Base-by-base conservation (phyloP, 352 stramenopile genomes). In the Lagenidium giganteum region DNA sequence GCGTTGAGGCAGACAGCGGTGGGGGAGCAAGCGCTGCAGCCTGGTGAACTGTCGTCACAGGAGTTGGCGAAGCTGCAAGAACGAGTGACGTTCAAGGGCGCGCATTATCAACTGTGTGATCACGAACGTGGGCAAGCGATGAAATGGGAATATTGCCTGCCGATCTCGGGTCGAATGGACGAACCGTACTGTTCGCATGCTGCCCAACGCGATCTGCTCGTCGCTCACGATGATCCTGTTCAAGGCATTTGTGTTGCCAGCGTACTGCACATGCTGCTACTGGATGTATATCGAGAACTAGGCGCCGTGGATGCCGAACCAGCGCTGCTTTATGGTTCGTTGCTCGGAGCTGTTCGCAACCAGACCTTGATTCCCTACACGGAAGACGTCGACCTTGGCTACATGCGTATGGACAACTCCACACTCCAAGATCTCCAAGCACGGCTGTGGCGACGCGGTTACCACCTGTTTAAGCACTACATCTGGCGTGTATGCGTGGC, bases 401-500 rank as follows among this genome's bases (percentile, higher is more conserved):
- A 59, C 47, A 51, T 49, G 32, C 29, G 30, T 16, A 57, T 44
- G 39, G 27, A 51, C 14, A 13, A 47, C 2, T 30, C 67, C 17
- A 22, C 40, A 1, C 17, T 42, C 33, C 18, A 44, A 2, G 30
- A 42, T 14, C 33, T 67, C 17, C 54, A 57, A 26, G 18, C 41
- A 32, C 21, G 52, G 22, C 51, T 78, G 17, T 48, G 48, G 40
- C 24, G 12, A 8, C 64, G 47, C 30, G 63, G 57, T 4, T 72
- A 68, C 35, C 67, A 79, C 51, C 42, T 79, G 27, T 79, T 75
- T 37, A 45, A 63, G 36, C 39, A 59, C 20, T 28, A 35, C 13
- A 53, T 78, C 8, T 74, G 63, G 67, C 47, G 67, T 8, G 57
- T 79, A 27, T 79, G 67, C 42, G 51, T 79, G 13, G 56, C 63